Evolutionary conservation across 2,329 filamentous ascomycete genomes (phyloP).

Genomic region (Uncinocarpus reesii): DNA sequence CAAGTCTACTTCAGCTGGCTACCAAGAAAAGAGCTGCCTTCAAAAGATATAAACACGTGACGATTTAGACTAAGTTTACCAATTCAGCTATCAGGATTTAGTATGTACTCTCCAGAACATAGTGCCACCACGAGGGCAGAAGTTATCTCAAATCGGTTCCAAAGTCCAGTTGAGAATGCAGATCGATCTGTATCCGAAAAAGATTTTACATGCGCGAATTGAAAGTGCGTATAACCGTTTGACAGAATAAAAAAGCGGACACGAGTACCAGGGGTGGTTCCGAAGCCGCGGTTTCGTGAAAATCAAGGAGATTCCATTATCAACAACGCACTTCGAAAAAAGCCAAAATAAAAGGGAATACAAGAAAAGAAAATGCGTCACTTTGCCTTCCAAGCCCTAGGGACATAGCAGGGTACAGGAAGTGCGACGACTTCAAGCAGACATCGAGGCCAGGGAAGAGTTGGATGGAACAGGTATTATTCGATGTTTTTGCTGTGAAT

Average conservation of each 20-base stretch:
- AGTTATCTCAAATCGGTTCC: constrained; percentile 2
- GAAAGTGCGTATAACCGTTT: not conserved
- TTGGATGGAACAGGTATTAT: constrained; percentile 3
- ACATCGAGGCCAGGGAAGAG: constrained; percentile 5
- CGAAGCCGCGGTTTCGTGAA: constrained; percentile 3
- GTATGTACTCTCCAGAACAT: constrained; percentile 7
- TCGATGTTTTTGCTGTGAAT: not conserved
- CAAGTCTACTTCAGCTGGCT: too few species aligned
- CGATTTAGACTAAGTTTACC: constrained; percentile 7
- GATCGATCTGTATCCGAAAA: constrained; percentile 2
- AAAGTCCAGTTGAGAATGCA: constrained; percentile 3
- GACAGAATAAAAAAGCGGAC: not conserved
- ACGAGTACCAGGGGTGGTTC: not conserved
- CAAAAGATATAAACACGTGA: constrained; percentile 3
- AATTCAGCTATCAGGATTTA: constrained; percentile 3
- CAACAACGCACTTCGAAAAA: constrained; percentile 15
- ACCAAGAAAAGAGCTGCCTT: too few species aligned
- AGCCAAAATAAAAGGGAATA: not conserved
- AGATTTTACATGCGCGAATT: not conserved
- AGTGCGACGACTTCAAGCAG: not conserved
- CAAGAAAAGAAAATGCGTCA: constrained; percentile 16
- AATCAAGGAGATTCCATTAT: constrained; percentile 13
- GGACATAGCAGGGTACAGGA: constrained; percentile 30
- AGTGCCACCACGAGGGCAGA: not conserved
- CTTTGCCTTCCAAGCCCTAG: constrained; percentile 29